Base-by-base conservation (phyloP, 768 basidiomycete genomes). In the Sarcodon sp. region DNA sequence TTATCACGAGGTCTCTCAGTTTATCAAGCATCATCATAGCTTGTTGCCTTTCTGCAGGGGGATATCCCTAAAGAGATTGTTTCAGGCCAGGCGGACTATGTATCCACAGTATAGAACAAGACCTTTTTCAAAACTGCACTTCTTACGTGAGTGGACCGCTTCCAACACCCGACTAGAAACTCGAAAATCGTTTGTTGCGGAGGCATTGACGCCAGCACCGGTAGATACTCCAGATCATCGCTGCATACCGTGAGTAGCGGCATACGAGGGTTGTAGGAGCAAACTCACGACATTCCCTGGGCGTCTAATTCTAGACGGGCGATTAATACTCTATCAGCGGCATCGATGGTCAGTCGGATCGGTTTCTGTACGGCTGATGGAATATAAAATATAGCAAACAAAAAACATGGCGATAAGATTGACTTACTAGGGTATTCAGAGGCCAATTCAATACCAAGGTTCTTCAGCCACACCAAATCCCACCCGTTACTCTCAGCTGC, bases 141-240 rank as follows among this genome's bases (percentile, higher is more conserved):
- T 50, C 71, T 69, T 11, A 72, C 71, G 6, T 65, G 53, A 53
- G 86, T 84, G 37, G 86, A 55, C n/a, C 93, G 76, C 64, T 88
- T 91, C 94, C 94, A 99, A 57, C 86, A 84, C 15, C 84, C 84
- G 7, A 89, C 74, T 18, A 99, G 71, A 60, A 90, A 98, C 58
- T 96, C 89, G 50, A 94, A 90, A 0, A 79, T 72, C 0, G 93
- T 91, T 62, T 90, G 80, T 47, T 80, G 65, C 7, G 76, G 54
- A 7, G 91, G 89, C 13, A 97, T 67, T 18, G 83, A 84, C 3
- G 85, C 85, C 1, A 88, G 62, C 13, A 87, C 79, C 5, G 80
- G 68, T 34, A 83, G 66, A 59, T 78, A 85, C 16, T 87, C 84
- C n/a, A 82, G 61, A 54, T 88, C 86, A 58, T 81, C 79, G 45